phyloP scores from a whole-genome alignment of 164 flowering plant species.

The Taxillus chinensis region DNA sequence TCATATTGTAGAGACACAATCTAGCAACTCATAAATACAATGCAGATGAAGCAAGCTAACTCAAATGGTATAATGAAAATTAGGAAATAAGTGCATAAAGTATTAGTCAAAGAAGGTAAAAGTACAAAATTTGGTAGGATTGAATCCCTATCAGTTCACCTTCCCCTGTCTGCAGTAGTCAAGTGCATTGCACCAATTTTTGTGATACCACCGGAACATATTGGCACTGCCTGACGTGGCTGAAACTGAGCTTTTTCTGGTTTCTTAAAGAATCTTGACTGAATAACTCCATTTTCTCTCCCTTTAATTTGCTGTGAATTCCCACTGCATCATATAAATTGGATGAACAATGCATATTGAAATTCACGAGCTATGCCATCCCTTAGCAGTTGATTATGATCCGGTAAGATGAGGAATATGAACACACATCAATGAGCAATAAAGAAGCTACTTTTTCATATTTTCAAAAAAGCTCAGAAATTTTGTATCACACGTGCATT shows the following conservation, averaged over 20 bases:
- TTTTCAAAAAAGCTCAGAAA: not conserved
- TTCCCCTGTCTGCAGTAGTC: slow-evolving; percentile 13
- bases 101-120: too few relatives aligned
- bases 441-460: not conserved
- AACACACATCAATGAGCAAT: not conserved
- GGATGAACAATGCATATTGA: not conserved
- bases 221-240: slow-evolving; percentile 5
- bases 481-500: not conserved
- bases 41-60: too few relatives aligned
- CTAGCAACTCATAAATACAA: too few relatives aligned
- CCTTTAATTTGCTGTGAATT: slow-evolving; percentile 14
- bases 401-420: not conserved
- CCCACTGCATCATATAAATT: slow-evolving; percentile 22
- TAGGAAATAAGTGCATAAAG: too few relatives aligned
- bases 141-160: slow-evolving; percentile 14
- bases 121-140: too few relatives aligned
- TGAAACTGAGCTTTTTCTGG: slow-evolving; percentile 17
- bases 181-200: slow-evolving; percentile 6
- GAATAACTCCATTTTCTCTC: slow-evolving; percentile 10
- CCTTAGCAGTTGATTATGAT: not conserved
- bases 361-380: not conserved
- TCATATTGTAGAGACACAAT: too few relatives aligned
- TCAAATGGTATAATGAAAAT: too few relatives aligned
- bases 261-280: slow-evolving; percentile 16
- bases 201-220: slow-evolving; percentile 7